Conservation (phyloP, 805 yeast species). For the Ascoidea rubescens region DNA sequence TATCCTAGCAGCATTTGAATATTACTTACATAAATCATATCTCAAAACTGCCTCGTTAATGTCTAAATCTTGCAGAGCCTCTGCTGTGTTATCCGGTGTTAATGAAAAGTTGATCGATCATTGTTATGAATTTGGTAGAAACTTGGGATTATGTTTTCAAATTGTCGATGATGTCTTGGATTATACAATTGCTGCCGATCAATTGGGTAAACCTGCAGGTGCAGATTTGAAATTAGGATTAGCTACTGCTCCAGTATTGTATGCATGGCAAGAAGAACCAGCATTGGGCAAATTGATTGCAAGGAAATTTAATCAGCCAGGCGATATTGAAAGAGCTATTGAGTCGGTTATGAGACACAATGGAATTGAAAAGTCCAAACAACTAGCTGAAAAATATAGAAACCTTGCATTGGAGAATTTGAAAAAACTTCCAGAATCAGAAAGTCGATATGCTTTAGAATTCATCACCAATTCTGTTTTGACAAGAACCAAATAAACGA, state of each 20-base stretch:
- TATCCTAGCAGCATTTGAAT: constrained; percentile 86
- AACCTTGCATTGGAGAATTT: constrained; percentile 60
- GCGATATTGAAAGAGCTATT: constrained; percentile 78
- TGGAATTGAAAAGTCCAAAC: constrained; percentile 67
- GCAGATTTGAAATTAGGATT: constrained; percentile 89
- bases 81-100: constrained; percentile 87
- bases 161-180: constrained; percentile 93
- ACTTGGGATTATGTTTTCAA: constrained; percentile 90
- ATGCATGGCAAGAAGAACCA: constrained; percentile 85
- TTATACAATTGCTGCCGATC: constrained; percentile 74
- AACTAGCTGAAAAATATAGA: constrained; percentile 69
- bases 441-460: constrained; percentile 78
- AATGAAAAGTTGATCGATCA: constrained; percentile 61
- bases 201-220: constrained; percentile 90
- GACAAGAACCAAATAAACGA: constrained; percentile 56
- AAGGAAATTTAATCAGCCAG: constrained; percentile 66
- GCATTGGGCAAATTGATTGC: constrained; percentile 72
- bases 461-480: constrained; percentile 72
- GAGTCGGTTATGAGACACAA: constrained; percentile 52
- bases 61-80: constrained; percentile 85
- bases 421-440: constrained; percentile 70
- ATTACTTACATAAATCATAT: constrained; percentile 89
- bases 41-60: constrained; percentile 88
- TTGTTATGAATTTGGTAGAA: constrained; percentile 84
- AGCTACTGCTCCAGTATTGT: constrained; percentile 93